Evolutionary conservation across 352 stramenopile genomes (phyloP).

Genomic region (Pelagophyceae sp.): DNA sequence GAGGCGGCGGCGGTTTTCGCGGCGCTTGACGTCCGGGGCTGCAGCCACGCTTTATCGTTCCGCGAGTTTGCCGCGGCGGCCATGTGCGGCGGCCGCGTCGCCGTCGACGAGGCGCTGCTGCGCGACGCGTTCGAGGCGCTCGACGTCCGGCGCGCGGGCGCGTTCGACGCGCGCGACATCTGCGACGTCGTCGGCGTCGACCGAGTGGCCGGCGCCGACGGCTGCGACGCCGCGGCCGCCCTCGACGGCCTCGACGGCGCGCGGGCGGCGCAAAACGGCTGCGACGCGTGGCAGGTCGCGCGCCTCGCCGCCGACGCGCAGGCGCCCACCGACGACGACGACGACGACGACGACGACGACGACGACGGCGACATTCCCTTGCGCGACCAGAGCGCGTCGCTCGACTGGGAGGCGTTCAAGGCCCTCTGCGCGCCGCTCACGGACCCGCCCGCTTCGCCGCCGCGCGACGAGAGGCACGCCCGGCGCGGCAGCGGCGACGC

Average conservation of each 20-base stretch:
- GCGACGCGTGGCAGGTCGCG: too few species aligned
- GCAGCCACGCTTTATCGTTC: neutral
- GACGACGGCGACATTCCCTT: too few species aligned
- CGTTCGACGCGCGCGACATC: neutral
- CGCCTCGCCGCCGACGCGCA: too few species aligned
- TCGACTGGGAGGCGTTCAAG: too few species aligned
- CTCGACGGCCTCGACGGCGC: neutral
- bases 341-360: too few species aligned
- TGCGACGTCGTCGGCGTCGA: neutral
- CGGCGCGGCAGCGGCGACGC: too few species aligned
- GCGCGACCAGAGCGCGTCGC: too few species aligned
- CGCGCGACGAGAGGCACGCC: too few species aligned
- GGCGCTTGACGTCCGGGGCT: neutral
- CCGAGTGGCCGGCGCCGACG: neutral
- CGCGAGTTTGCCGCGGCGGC: neutral
- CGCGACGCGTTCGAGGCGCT: constrained; percentile 7
- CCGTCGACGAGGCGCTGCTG: neutral
- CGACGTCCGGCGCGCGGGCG: neutral
- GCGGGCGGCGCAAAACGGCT: too few species aligned
- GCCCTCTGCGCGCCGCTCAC: too few species aligned
- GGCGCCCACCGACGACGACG: too few species aligned
- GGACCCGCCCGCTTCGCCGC: too few species aligned
- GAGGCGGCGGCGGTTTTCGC: constrained; percentile 17
- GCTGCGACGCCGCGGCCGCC: neutral
- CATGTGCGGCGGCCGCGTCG: neutral